A percentile compares a stretch with the other conserved stretches of the same genome.
phyloP scores from a whole-genome alignment of 2,329 filamentous ascomycete species.

The Pleomassaria siparia region DNA sequence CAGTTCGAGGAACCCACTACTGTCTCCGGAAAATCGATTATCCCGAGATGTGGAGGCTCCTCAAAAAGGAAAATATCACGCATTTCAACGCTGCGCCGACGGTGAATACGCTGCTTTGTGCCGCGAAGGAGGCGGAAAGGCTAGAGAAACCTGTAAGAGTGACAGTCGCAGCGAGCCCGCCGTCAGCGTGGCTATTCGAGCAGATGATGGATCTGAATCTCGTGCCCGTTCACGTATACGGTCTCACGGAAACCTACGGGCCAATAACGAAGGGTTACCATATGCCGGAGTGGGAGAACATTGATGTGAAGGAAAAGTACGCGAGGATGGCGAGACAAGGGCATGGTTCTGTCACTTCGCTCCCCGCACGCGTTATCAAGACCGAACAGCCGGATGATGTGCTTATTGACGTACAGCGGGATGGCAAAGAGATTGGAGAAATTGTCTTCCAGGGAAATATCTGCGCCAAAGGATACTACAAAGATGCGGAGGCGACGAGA shows the following conservation, averaged over 20 bases:
- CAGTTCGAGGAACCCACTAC: constrained; percentile 90
- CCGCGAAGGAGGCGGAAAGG: constrained; percentile 70
- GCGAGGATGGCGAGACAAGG: constrained; percentile 91
- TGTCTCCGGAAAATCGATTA: constrained; percentile 96
- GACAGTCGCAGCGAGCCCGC: constrained; percentile 89
- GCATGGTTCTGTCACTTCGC: constrained; percentile 82
- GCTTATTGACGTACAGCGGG: constrained; percentile 66
- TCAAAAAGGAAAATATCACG: constrained; percentile 84
- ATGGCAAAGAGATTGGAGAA: constrained; percentile 78
- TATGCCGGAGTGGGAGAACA: constrained; percentile 78
- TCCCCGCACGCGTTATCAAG: constrained; percentile 82
- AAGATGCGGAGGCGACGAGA: constrained; percentile 79
- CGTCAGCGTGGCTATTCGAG: constrained; percentile 86
- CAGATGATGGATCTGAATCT: constrained; percentile 89
- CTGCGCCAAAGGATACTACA: constrained; percentile 88
- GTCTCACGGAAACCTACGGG: constrained; percentile 84
- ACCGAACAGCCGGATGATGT: constrained; percentile 68
- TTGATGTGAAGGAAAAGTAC: constrained; percentile 77
- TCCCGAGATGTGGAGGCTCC: constrained; percentile 81
- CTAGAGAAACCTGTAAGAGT: constrained; percentile 75
- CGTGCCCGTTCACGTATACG: constrained; percentile 90
- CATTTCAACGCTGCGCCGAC: constrained; percentile 97
- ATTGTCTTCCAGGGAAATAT: constrained; percentile 91
- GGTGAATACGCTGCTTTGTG: constrained; percentile 91
- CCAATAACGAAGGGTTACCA: constrained; percentile 94